phyloP scores from a whole-genome alignment of 495 filamentous ascomycete genomes.

The Staphylotrichum longicolle region DNA sequence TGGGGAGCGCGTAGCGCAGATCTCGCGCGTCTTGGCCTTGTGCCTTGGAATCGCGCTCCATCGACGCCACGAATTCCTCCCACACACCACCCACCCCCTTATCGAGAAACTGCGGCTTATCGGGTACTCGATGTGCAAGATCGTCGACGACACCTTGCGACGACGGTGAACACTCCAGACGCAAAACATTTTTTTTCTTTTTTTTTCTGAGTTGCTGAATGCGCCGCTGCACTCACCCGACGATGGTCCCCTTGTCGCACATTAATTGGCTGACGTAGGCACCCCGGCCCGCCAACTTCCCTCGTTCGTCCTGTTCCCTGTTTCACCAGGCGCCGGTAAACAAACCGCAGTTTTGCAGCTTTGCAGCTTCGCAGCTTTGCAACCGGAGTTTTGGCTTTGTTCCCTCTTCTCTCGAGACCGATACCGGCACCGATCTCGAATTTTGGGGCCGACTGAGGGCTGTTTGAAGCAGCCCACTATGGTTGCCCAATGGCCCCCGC shows the following conservation, averaged over 20 bases:
- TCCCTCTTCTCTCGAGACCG: not conserved
- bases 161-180: not conserved
- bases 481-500: slow-evolving; percentile 73
- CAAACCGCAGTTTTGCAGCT: slow-evolving; percentile 7
- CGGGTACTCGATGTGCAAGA: slow-evolving; percentile 1
- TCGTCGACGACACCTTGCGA: not conserved
- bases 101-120: slow-evolving; percentile 22
- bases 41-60: not conserved
- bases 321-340: slow-evolving; percentile 17
- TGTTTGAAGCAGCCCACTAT: slow-evolving; percentile 18
- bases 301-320: not conserved
- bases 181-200: not conserved
- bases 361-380: too few species aligned
- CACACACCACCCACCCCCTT: slow-evolving; percentile 1
- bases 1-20: slow-evolving; percentile 3
- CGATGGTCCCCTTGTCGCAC: slow-evolving; percentile 28
- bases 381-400: too few species aligned
- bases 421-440: not conserved
- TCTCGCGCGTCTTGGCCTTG: slow-evolving; percentile 9
- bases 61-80: slow-evolving; percentile 3
- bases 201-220: not conserved
- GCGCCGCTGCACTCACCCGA: slow-evolving; percentile 25
- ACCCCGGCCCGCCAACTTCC: not conserved
- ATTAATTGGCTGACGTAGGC: slow-evolving; percentile 35
- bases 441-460: not conserved